Percentiles rank a stretch among this genome's conserved stretches.
These are phyloP conservation scores for Neurospora sp. DNA, from an alignment of 495 filamentous ascomycete species.

Conservation along the genomic window DNA sequence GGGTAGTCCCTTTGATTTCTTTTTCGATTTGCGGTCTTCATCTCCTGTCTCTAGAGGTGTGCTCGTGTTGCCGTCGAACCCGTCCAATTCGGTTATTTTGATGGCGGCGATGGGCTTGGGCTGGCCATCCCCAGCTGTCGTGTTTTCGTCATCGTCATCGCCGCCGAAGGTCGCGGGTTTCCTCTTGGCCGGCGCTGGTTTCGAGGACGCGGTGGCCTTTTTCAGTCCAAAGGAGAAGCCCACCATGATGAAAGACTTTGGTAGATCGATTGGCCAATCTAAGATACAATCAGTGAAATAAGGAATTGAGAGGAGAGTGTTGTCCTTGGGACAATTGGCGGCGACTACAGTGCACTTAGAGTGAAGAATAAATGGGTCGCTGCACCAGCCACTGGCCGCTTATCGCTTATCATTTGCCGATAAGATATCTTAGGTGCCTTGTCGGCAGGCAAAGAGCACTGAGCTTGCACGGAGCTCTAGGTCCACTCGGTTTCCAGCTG, in stretches of 20 bases:
- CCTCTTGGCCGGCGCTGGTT: constrained; percentile 8
- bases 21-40: not conserved
- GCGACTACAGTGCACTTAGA: not conserved
- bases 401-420: not conserved
- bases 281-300: not conserved
- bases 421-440: not conserved
- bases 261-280: not conserved
- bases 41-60: not conserved
- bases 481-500: not conserved
- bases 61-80: constrained; percentile 1
- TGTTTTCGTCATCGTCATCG: constrained; percentile 17
- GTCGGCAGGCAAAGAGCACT: not conserved
- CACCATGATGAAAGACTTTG: constrained; percentile 18
- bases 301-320: not conserved
- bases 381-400: not conserved
- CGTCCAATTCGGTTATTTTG: constrained; percentile 16
- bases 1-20: constrained; percentile 27
- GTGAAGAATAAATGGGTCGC: not conserved
- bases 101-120: constrained; percentile 3
- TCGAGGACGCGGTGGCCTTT: constrained; percentile 4
- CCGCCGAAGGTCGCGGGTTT: constrained; percentile 21
- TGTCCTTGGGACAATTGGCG: not conserved
- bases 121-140: constrained; percentile 7
- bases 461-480: not conserved
- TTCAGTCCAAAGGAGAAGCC: constrained; percentile 34